Conservation (phyloP, 768 basidiomycete genomes). For the Baorangia bicolor region DNA sequence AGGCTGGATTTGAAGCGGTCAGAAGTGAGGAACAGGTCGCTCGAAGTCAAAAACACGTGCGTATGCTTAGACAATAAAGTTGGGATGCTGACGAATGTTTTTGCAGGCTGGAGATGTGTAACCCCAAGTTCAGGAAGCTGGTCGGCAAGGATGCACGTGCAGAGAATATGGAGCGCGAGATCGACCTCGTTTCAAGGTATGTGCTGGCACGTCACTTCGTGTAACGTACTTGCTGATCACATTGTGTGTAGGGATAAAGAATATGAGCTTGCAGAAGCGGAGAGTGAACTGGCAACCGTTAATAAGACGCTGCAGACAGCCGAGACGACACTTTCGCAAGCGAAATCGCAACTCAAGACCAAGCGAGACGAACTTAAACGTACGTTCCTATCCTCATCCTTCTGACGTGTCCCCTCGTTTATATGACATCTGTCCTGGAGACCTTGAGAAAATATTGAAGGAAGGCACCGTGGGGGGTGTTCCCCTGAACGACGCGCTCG, state of each 20-base stretch:
- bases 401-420: neutral
- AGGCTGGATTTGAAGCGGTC: conserved; percentile 71
- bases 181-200: conserved; percentile 59
- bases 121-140: conserved; percentile 61
- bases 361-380: conserved; percentile 66
- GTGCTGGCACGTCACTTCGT: conserved; percentile 21
- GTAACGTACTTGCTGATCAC: neutral
- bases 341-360: conserved; percentile 57
- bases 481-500: conserved; percentile 48
- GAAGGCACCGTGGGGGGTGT: conserved; percentile 38
- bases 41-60: conserved; percentile 69
- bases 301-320: conserved; percentile 61
- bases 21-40: conserved; percentile 62
- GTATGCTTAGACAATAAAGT: conserved; percentile 27
- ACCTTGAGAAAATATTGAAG: conserved; percentile 46
- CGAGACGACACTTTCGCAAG: conserved; percentile 59
- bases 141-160: conserved; percentile 57
- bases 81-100: conserved; percentile 4
- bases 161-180: conserved; percentile 72
- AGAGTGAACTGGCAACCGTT: conserved; percentile 36
- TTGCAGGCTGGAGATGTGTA: conserved; percentile 60
- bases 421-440: conserved; percentile 1
- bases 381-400: conserved; percentile 25
- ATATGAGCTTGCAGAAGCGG: conserved; percentile 44
- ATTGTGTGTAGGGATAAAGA: conserved; percentile 62